phyloP scores from a whole-genome alignment of 176 grass and related monocot species.

The Raddia distichophylla region DNA sequence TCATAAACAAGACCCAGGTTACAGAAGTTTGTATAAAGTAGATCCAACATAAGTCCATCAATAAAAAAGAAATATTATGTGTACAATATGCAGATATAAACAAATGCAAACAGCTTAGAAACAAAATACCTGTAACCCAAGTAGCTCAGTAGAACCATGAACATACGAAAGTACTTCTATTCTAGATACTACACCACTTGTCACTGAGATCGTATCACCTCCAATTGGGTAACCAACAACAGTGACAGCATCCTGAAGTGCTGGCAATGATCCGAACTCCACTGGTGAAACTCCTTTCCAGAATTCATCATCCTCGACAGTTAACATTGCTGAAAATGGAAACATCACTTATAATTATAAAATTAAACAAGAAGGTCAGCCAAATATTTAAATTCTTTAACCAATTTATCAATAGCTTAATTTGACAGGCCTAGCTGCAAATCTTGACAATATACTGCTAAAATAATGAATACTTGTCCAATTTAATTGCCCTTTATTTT shows the following conservation, averaged over 20 bases:
- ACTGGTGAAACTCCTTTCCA: constrained; percentile 83
- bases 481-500: neutral
- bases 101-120: constrained; percentile 29
- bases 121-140: constrained; percentile 81
- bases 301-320: constrained; percentile 93
- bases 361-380: constrained; percentile 13
- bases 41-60: neutral
- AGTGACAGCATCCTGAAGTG: constrained; percentile 94
- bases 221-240: constrained; percentile 99
- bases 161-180: constrained; percentile 99
- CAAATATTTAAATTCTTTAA: neutral
- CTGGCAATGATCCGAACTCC: constrained; percentile 79
- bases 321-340: constrained; percentile 75
- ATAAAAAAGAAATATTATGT: neutral
- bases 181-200: constrained; percentile 94
- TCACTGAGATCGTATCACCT: constrained; percentile 96
- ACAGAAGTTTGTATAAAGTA: constrained; percentile 11
- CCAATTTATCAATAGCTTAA: neutral
- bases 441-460: neutral
- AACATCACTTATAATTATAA: constrained; percentile 23
- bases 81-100: neutral
- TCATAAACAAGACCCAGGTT: constrained; percentile 31
- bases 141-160: constrained; percentile 97
- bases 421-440: neutral
- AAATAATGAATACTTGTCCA: constrained; percentile 15